A percentile compares a stretch with the other conserved stretches of the same genome.
Conservation (phyloP, 2,329 filamentous ascomycete species). For the Ascochyta fabae region DNA sequence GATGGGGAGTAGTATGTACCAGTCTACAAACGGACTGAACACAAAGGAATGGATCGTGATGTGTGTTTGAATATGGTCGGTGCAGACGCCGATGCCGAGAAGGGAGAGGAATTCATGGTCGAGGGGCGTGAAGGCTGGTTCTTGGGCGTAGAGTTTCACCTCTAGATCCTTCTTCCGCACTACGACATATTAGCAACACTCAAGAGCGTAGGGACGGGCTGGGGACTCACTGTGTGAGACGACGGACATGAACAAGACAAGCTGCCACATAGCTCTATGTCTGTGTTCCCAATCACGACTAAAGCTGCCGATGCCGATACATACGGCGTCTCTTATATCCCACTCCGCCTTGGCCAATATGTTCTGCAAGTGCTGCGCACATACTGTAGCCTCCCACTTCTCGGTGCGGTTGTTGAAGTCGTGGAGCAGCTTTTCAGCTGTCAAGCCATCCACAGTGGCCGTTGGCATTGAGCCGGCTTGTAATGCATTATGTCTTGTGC, state of each 20-base stretch:
- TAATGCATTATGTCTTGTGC: not conserved
- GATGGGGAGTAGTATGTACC: conserved; percentile 40
- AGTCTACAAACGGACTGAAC: conserved; percentile 48
- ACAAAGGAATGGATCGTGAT: conserved; percentile 36
- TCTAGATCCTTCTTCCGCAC: conserved; percentile 10
- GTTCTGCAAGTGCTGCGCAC: conserved; percentile 27
- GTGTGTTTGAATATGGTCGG: conserved; percentile 23
- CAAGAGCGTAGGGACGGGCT: not conserved
- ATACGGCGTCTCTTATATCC: conserved; percentile 35
- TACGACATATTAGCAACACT: not conserved
- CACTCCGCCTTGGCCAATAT: conserved; percentile 22
- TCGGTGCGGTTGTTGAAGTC: conserved; percentile 33
- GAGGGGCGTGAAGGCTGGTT: conserved; percentile 44
- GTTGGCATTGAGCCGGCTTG: conserved; percentile 23
- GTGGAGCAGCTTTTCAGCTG: conserved; percentile 28
- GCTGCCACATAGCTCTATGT: conserved; percentile 45
- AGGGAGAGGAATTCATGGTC: conserved; percentile 37
- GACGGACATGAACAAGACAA: conserved; percentile 43
- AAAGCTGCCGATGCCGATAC: conserved; percentile 48
- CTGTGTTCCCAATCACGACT: conserved; percentile 46
- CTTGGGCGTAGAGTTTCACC: conserved; percentile 40
- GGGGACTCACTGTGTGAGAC: conserved; percentile 21
- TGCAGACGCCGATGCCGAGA: conserved; percentile 28
- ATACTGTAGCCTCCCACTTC: conserved; percentile 33
- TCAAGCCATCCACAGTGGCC: conserved; percentile 31